Percentiles rank a stretch among this genome's conserved stretches.
These are phyloP conservation scores for Chrysanthemum lavandulifolium DNA, from an alignment of 129 eudicot species.

Conservation along the genomic window DNA sequence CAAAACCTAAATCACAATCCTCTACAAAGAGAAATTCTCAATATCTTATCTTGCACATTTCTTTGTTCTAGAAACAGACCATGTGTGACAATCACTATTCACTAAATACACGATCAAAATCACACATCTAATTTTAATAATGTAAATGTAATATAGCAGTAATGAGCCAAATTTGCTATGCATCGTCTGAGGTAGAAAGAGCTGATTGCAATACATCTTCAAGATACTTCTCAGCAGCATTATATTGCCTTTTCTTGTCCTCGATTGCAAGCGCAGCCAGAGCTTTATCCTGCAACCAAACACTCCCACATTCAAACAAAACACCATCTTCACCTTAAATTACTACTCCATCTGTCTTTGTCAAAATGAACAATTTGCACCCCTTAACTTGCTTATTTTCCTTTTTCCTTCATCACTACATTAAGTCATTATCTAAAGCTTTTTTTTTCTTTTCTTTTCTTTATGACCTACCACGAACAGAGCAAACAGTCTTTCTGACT, in stretches of 20 bases:
- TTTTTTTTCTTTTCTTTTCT: too few species aligned
- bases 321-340: not conserved
- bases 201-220: conserved; percentile 96
- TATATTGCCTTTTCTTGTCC: conserved; percentile 91
- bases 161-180: not conserved
- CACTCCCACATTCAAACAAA: not conserved
- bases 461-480: too few species aligned
- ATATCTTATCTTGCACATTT: not conserved
- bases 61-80: not conserved
- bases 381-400: too few species aligned
- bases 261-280: conserved; percentile 94
- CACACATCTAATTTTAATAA: not conserved
- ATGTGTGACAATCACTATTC: not conserved
- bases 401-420: too few species aligned
- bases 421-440: too few species aligned
- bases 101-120: not conserved
- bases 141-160: not conserved
- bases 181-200: conserved; percentile 60
- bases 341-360: too few species aligned
- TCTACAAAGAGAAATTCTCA: not conserved
- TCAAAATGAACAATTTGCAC: too few species aligned
- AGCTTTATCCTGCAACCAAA: conserved; percentile 75
- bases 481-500: too few species aligned
- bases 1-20: not conserved
- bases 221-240: conserved; percentile 91